Conservation (phyloP, 306 rosid species). For the Vigna radiata region DNA sequence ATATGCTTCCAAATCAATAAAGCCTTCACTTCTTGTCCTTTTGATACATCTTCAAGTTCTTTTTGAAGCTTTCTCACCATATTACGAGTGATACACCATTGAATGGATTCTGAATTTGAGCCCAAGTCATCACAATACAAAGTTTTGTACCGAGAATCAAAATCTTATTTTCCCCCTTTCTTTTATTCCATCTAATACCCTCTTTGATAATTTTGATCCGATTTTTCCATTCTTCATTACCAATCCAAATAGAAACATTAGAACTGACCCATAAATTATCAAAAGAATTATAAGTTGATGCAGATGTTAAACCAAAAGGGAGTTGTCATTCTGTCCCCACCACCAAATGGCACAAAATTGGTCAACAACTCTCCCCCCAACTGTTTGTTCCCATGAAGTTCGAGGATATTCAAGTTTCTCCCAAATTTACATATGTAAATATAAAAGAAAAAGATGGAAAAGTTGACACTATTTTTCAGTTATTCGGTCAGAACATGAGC, state of each 20-base stretch:
- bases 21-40: no score
- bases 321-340: conserved; percentile 8
- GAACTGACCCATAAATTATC: not conserved
- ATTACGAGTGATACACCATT: no score
- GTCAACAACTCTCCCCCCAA: conserved; percentile 19
- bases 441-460: not conserved
- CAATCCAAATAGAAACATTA: not conserved
- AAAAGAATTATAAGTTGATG: conserved; percentile 15
- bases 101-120: no score
- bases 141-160: no score
- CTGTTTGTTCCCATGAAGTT: conserved; percentile 33
- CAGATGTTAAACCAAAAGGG: not conserved
- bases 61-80: no score
- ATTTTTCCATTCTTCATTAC: not conserved
- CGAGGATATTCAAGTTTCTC: conserved; percentile 34
- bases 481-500: conserved; percentile 31
- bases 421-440: conserved; percentile 30
- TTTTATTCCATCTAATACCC: no score
- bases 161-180: no score
- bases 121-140: no score
- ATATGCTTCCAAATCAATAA: no score
- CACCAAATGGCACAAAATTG: conserved; percentile 21
- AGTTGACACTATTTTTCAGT: conserved; percentile 27
- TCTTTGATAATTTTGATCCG: not conserved
- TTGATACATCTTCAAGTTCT: no score